These are phyloP conservation scores for Effrenium voratum DNA, from an alignment of 73 alveolate genomes.

Conservation along the genomic window DNA sequence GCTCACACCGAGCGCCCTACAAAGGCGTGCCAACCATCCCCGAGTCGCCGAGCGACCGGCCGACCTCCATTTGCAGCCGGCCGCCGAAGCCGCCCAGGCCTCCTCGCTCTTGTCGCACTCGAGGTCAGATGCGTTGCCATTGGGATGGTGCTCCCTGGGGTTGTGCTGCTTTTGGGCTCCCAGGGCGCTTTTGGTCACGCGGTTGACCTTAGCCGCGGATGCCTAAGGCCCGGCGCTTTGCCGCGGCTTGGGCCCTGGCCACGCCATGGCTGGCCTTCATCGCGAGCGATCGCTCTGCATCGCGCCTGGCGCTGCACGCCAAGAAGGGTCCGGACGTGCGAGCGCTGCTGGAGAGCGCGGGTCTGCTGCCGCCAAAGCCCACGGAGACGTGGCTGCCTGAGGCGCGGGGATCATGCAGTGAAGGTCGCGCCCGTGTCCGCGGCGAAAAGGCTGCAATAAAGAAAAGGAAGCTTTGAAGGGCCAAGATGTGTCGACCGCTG, in stretches of 20 bases:
- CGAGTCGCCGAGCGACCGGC: conserved; percentile 28
- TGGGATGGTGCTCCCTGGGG: too few relatives aligned
- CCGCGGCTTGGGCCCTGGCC: too few relatives aligned
- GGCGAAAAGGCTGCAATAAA: neutral
- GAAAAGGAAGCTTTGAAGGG: neutral
- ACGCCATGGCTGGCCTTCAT: too few relatives aligned
- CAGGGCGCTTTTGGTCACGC: too few relatives aligned
- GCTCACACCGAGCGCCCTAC: neutral
- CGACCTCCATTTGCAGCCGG: conserved; percentile 59
- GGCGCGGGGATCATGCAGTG: neutral
- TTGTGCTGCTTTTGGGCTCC: too few relatives aligned
- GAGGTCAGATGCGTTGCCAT: too few relatives aligned
- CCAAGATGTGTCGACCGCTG: neutral
- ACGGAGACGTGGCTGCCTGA: conserved; percentile 15
- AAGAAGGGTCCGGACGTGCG: conserved; percentile 45
- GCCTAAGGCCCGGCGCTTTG: too few relatives aligned
- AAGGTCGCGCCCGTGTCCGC: neutral
- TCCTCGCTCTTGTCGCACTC: too few relatives aligned
- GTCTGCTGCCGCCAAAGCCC: conserved; percentile 74
- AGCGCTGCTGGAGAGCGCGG: conserved; percentile 43
- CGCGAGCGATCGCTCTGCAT: too few relatives aligned
- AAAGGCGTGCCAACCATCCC: conserved; percentile 84
- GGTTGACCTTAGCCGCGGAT: too few relatives aligned
- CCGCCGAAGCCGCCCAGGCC: conserved; percentile 91
- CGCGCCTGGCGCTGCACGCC: too few relatives aligned